phyloP scores from a whole-genome alignment of 179 eudicot genomes.

The Silene noctiflora region DNA sequence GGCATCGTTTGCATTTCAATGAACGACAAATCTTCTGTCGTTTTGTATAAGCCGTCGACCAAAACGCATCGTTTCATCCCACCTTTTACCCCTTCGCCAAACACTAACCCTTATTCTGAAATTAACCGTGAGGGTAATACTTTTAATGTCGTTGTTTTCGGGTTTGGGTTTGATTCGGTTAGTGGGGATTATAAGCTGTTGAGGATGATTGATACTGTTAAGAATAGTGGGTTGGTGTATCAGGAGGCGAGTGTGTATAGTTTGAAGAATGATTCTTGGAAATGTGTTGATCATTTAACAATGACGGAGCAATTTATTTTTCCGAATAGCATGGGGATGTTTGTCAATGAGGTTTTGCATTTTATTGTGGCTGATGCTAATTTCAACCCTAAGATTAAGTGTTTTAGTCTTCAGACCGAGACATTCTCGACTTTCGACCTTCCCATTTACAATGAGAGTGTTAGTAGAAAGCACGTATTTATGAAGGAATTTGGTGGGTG shows the following conservation, averaged over 20 bases:
- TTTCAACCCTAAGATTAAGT: too few relatives aligned
- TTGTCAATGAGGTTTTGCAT: too few relatives aligned
- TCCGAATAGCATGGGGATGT: too few relatives aligned
- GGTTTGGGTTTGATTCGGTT: slow-evolving; percentile 9
- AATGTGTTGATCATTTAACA: too few relatives aligned
- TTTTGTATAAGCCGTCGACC: slow-evolving; percentile 12
- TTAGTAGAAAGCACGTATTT: not conserved
- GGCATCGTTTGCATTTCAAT: slow-evolving; percentile 11
- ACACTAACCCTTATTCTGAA: not conserved
- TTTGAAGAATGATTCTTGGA: too few relatives aligned
- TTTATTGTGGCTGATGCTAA: too few relatives aligned
- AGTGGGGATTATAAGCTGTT: not conserved
- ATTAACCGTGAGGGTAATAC: not conserved
- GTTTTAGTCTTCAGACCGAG: too few relatives aligned
- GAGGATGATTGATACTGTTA: not conserved
- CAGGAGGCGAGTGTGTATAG: too few relatives aligned
- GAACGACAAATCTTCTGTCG: not conserved
- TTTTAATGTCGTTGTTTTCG: not conserved
- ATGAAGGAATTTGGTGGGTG: slow-evolving; percentile 9
- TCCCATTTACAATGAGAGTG: not conserved
- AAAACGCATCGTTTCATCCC: slow-evolving; percentile 13
- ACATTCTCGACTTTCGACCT: too few relatives aligned
- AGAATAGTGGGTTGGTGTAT: too few relatives aligned
- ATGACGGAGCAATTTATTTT: too few relatives aligned
- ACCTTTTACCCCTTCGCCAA: not conserved